phyloP scores from a whole-genome alignment of 1,139 yeast species.

The Entelexis sorbosivorans region DNA sequence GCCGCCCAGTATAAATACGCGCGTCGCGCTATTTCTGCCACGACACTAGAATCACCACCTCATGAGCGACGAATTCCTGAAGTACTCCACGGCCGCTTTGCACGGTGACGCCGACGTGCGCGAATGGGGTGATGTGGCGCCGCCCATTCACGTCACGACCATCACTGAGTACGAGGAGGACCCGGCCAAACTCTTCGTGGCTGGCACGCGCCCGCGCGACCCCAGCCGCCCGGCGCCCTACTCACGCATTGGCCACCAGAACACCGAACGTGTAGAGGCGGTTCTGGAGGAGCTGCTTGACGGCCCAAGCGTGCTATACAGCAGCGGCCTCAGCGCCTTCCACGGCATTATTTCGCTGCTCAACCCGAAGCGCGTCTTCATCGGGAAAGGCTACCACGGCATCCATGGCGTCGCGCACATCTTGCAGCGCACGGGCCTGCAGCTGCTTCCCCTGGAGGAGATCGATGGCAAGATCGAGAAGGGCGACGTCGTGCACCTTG shows the following conservation, averaged over 20 bases:
- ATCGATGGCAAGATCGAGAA: constrained; percentile 42
- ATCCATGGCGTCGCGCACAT: constrained; percentile 58
- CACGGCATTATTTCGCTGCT: constrained; percentile 59
- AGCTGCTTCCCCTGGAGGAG: constrained; percentile 42
- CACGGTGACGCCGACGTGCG: constrained; percentile 30
- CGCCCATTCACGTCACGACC: constrained; percentile 75
- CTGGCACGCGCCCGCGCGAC: constrained; percentile 24
- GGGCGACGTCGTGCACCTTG: constrained; percentile 76
- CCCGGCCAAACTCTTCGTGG: constrained; percentile 35
- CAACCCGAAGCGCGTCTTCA: constrained; percentile 64
- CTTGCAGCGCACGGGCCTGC: constrained; percentile 50
- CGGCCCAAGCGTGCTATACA: constrained; percentile 52
- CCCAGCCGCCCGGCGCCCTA: constrained; percentile 34
- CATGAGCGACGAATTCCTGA: constrained; percentile 6
- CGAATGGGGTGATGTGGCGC: constrained; percentile 43
- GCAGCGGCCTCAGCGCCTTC: constrained; percentile 74
- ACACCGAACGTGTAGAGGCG: constrained; percentile 54
- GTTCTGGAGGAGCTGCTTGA: constrained; percentile 46
- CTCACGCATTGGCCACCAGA: constrained; percentile 67
- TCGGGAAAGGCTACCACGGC: constrained; percentile 82
- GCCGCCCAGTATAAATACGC: not conserved
- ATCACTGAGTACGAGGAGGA: constrained; percentile 58
- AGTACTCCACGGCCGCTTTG: constrained; percentile 21
- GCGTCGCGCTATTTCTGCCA: not conserved
- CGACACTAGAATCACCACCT: not conserved